Percentiles rank a stretch among this genome's conserved stretches.
Evolutionary conservation across 176 grass and related monocot genomes (phyloP).

Genomic region (Triticum timopheevii): DNA sequence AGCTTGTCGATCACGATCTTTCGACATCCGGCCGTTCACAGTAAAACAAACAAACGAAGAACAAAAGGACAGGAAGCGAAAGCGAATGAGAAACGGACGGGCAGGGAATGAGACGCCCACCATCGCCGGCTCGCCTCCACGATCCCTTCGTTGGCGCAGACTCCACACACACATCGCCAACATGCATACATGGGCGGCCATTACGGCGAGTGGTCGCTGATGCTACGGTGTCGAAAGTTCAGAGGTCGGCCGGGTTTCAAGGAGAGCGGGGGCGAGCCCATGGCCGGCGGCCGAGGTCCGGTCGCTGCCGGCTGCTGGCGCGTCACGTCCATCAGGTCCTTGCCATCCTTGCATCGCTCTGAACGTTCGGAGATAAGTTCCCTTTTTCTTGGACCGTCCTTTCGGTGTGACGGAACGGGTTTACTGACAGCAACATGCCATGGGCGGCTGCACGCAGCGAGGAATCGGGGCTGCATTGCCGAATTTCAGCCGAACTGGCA

Average conservation of each 20-base stretch:
- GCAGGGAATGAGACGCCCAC: too few relatives aligned
- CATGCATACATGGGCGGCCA: neutral
- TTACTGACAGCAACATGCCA: too few relatives aligned
- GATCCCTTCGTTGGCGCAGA: constrained; percentile 20
- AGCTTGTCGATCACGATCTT: too few relatives aligned
- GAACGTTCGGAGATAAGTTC: neutral
- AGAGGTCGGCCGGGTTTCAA: neutral
- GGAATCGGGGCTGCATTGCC: too few relatives aligned
- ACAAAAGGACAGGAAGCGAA: too few relatives aligned
- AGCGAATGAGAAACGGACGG: too few relatives aligned
- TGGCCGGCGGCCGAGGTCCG: neutral
- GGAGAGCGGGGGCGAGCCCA: neutral
- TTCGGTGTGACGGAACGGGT: neutral
- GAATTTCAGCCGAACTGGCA: too few relatives aligned
- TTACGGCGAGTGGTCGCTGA: neutral
- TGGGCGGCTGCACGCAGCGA: too few relatives aligned
- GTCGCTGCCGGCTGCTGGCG: neutral
- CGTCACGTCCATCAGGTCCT: neutral
- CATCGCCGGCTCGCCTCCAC: neutral
- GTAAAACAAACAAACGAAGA: too few relatives aligned
- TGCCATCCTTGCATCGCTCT: neutral
- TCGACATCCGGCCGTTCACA: too few relatives aligned
- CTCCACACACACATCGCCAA: neutral
- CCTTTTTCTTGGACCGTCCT: too few relatives aligned
- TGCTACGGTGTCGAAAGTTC: neutral